Base-by-base conservation (phyloP, 169 alveolate species). In the Blepharisma undulans region DNA sequence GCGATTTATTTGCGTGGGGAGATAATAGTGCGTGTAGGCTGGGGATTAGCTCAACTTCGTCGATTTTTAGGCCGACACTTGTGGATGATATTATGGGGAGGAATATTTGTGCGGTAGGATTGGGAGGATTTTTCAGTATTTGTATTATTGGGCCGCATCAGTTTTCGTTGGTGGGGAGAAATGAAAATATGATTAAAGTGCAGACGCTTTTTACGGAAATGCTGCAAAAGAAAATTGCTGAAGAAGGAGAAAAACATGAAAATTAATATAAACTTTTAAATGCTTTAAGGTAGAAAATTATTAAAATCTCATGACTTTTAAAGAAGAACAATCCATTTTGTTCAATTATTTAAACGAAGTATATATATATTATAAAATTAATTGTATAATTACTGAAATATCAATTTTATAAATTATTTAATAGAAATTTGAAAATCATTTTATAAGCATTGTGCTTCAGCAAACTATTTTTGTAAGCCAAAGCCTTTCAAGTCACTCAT, bases 1-100 rank as follows among this genome's bases (percentile, higher is more conserved):
- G n/a, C n/a, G 92, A 88, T 25, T 32, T 88, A 25, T 88, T 74
- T 88, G 77, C 87, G n/a, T 88, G 92, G 92, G 92, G 92, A 21
- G 92, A 88, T 34, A 76, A 76, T 76, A 88, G 87, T 88, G 92
- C 32, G 36, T 48, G 59, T 25, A 88, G 92, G 59, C 87, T 88
- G 7, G 92, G 92, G 34, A 76, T 74, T 21, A 19, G 34, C n/a
- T n/a, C 76, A 25, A 76, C 36, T 10, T 27, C 80, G 5, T 88
- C 80, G 14, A 27, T 88, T 19, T 34, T 76, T 22, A 4, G 74
- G 14, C 92, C 92, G 0, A 88, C 92, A 32, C 32, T 88, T 1
- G 92, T 76, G 10, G 85, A 72, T n/a, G 87, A 88, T 33, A 48
- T 88, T 36, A 76, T 88, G 74, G 92, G 92, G 34, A 34, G 87